Evolutionary conservation across 495 filamentous ascomycete genomes (phyloP).

Genomic region (Penicillium egyptiacum): DNA sequence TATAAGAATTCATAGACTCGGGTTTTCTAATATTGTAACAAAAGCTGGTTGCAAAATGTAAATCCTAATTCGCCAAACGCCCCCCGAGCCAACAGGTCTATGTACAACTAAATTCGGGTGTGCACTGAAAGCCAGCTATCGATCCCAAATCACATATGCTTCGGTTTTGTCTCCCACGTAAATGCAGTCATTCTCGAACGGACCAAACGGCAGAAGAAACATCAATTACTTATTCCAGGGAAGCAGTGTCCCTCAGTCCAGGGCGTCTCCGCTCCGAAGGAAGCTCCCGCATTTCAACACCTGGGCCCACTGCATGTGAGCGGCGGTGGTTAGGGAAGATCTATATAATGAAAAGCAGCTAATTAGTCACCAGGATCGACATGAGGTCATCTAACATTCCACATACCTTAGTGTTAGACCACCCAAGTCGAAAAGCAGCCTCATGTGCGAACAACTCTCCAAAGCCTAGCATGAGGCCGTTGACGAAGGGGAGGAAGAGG

Average conservation of each 20-base stretch:
- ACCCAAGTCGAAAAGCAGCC: constrained; percentile 86
- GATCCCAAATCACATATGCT: constrained; percentile 24
- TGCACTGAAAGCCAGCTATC: constrained; percentile 23
- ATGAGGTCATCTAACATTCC: not conserved
- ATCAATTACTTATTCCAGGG: constrained; percentile 27
- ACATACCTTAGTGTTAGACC: constrained; percentile 87
- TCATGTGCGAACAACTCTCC: constrained; percentile 97
- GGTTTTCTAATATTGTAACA: constrained; percentile 14
- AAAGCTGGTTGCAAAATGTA: constrained; percentile 23
- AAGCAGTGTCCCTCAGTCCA: constrained; percentile 51
- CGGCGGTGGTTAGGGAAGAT: constrained; percentile 64
- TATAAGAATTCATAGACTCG: not conserved
- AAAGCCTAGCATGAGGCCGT: constrained; percentile 97
- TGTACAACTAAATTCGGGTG: constrained; percentile 33
- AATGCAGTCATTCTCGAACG: constrained; percentile 16
- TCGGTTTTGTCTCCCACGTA: constrained; percentile 22
- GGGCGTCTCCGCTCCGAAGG: constrained; percentile 49
- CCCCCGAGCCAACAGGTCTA: constrained; percentile 32
- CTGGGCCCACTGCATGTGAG: constrained; percentile 61
- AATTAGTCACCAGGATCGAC: constrained; percentile 9
- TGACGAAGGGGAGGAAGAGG: constrained; percentile 89
- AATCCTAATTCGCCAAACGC: constrained; percentile 35
- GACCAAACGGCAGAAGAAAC: not conserved
- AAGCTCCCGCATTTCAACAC: constrained; percentile 60
- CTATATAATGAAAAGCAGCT: constrained; percentile 34